Evolutionary conservation across 352 stramenopile species (phyloP), one percentile per base, ranked within the genome.

Genomic region (Globisporangium iwayamae): DNA sequence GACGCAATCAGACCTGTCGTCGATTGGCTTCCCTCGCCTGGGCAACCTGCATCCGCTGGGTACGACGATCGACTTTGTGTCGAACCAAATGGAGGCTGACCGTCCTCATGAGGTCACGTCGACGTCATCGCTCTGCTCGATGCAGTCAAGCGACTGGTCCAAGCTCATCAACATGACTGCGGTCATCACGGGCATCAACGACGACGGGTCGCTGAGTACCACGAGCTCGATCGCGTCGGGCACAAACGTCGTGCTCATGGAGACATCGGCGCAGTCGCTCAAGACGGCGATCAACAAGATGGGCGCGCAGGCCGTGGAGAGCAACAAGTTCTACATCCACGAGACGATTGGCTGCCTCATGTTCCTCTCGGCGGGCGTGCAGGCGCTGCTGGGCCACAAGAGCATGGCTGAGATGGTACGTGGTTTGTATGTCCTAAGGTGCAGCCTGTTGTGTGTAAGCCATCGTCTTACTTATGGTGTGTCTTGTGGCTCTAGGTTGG

Each of bases 281-380:
- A 93, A 95, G 68, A 90, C 77, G 8, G 81, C 84, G 36, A 91
- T 96, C 63, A 90, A 93, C 72, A 92, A 90, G 83, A 94, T 96
- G 87, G 87, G 83, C 22, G 64, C 78, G 0, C 80, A 91, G 64
- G 85, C 83, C 4, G 76, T 89, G 43, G 78, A 83, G 46, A 90
- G 75, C 67, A 85, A 87, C 67, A 91, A 91, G 62, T 93, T 94
- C 63, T 76, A 88, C 70, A 84, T 93, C 47, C 76, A 84, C 62
- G 87, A 96, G 70, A 90, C 83, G 34, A 86, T 89, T 38, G 85
- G 87, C 25, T 93, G 83, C 62, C 67, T 96, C 34, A 93, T 96
- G 84, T 96, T 96, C 70, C 68, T 96, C 14, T 96, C 87, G 10
- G 85, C 87, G 11, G 87, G 85, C 22, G 82, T 96, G 5, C 85